These are phyloP conservation scores for Neurospora sp. DNA, from an alignment of 495 filamentous ascomycete genomes.

Conservation along the genomic window DNA sequence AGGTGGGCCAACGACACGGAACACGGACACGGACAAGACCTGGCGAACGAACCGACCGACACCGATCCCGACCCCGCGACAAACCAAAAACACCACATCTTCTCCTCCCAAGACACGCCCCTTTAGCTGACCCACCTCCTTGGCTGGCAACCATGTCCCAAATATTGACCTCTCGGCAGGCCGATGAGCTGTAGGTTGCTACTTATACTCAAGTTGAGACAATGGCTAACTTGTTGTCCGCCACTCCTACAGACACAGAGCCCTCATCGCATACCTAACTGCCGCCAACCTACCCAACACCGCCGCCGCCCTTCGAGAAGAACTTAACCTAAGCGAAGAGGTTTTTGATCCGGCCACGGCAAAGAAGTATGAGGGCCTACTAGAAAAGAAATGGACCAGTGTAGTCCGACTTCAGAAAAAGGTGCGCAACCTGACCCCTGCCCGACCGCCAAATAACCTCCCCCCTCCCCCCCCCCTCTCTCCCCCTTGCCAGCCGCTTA, in stretches of 20 bases:
- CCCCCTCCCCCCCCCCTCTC: neutral
- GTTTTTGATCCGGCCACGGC: constrained; percentile 63
- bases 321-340: constrained; percentile 53
- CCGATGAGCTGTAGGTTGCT: constrained; percentile 70
- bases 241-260: constrained; percentile 58
- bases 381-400: constrained; percentile 97
- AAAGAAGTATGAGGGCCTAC: constrained; percentile 80
- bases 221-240: constrained; percentile 6
- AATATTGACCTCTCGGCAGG: constrained; percentile 68
- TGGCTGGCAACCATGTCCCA: constrained; percentile 49
- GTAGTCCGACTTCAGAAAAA: constrained; percentile 86
- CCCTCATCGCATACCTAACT: constrained; percentile 77
- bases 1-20: neutral
- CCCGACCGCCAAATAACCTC: neutral
- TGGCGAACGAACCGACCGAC: neutral
- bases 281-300: constrained; percentile 58
- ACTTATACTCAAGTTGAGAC: neutral
- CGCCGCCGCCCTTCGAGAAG: constrained; percentile 54
- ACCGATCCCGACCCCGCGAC: neutral
- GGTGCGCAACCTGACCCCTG: constrained; percentile 35
- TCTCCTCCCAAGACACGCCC: constrained; percentile 2
- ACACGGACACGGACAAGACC: neutral
- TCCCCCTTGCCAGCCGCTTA: neutral
- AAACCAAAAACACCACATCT: constrained; percentile 1
- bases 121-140: neutral